phyloP scores from a whole-genome alignment of 768 basidiomycete species.

The Suillus hirtellus region DNA sequence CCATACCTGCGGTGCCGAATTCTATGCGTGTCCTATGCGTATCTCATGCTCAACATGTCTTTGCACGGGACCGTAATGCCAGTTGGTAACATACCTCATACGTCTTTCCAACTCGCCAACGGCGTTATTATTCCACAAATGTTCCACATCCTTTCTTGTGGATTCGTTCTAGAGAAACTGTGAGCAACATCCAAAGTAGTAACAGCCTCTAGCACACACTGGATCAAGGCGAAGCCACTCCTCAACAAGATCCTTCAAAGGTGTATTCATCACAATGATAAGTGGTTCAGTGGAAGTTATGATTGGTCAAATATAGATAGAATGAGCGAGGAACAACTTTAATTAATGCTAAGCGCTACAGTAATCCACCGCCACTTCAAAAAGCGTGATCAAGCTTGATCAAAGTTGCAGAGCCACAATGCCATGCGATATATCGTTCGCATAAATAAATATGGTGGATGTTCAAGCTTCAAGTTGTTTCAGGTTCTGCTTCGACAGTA shows the following conservation, averaged over 20 bases:
- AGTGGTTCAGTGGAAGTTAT: not conserved
- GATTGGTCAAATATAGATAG: not conserved
- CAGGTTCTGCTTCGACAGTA: not conserved
- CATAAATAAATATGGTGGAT: not conserved
- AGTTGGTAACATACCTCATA: slow-evolving; percentile 36
- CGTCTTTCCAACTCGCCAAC: slow-evolving; percentile 39
- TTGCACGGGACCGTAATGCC: not conserved
- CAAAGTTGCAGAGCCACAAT: not conserved
- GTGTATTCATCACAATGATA: slow-evolving; percentile 15
- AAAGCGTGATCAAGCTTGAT: not conserved
- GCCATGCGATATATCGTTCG: not conserved
- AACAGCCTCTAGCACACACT: slow-evolving; percentile 27
- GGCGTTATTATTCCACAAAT: slow-evolving; percentile 32
- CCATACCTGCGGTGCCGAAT: slow-evolving; percentile 82
- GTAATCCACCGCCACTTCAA: too few relatives aligned
- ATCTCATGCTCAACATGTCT: not conserved
- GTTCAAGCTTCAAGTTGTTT: not conserved
- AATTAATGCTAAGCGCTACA: too few relatives aligned
- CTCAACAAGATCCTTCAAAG: slow-evolving; percentile 44
- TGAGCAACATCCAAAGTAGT: not conserved
- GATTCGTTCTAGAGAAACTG: slow-evolving; percentile 34
- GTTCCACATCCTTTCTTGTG: slow-evolving; percentile 39
- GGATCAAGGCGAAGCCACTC: slow-evolving; percentile 54
- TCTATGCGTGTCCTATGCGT: slow-evolving; percentile 63
- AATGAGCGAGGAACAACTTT: too few relatives aligned